Conservation (phyloP, 768 basidiomycete genomes). For the Clitopilus hobsonii region DNA sequence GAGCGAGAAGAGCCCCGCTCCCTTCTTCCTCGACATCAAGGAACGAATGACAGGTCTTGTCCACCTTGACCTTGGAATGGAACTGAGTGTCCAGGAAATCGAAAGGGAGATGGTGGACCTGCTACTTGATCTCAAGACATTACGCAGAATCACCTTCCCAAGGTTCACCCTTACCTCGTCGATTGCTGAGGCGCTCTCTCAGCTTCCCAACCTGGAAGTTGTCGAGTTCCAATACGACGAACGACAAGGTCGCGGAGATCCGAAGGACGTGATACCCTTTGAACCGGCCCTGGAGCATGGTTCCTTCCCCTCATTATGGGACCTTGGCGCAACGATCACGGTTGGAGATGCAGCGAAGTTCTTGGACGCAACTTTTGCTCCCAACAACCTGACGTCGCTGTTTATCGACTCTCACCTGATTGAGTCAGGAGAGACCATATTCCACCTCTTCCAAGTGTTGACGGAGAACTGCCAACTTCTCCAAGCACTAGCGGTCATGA, state of each 20-base stretch:
- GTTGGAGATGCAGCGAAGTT: constrained; percentile 42
- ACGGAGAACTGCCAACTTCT: constrained; percentile 46
- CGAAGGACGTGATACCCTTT: constrained; percentile 39
- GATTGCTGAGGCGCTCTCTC: constrained; percentile 43
- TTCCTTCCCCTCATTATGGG: constrained; percentile 49
- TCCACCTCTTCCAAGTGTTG: constrained; percentile 37
- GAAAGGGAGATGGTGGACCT: constrained; percentile 36
- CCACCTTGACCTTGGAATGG: constrained; percentile 40
- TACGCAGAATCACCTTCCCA: constrained; percentile 46
- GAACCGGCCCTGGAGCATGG: constrained; percentile 38
- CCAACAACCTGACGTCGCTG: constrained; percentile 43
- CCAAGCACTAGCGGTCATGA: constrained; percentile 37
- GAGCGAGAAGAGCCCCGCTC: constrained; percentile 10
- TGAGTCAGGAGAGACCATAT: constrained; percentile 38
- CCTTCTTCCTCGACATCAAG: constrained; percentile 34
- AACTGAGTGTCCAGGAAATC: constrained; percentile 33
- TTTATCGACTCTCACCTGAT: constrained; percentile 44
- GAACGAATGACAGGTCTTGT: constrained; percentile 49
- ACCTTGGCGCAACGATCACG: constrained; percentile 43
- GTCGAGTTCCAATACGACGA: constrained; percentile 52
- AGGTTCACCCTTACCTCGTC: constrained; percentile 44
- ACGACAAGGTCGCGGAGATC: constrained; percentile 42
- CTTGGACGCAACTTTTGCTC: constrained; percentile 38
- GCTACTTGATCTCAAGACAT: constrained; percentile 32
- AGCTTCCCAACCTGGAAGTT: constrained; percentile 32